phyloP scores from a whole-genome alignment of 306 rosid species.

The Inga laurina region DNA sequence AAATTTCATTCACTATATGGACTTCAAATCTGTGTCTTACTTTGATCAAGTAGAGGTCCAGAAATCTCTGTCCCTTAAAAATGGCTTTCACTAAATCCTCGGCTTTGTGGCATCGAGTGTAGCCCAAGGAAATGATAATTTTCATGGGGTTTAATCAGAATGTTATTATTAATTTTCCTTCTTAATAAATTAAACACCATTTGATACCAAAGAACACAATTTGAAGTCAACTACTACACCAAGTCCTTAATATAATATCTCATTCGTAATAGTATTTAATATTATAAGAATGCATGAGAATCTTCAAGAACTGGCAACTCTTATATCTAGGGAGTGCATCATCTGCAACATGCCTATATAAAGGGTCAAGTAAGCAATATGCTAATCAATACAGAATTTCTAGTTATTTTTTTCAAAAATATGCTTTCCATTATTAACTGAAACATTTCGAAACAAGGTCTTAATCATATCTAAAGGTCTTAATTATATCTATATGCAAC shows the following conservation, averaged over 20 bases:
- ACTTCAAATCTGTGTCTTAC: neutral
- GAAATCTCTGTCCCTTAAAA: neutral
- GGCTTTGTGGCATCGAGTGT: neutral
- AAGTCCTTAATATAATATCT: too few relatives aligned
- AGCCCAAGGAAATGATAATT: neutral
- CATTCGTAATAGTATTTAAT: neutral
- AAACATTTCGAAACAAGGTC: constrained; percentile 2
- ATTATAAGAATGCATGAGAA: neutral
- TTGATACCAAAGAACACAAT: constrained; percentile 1
- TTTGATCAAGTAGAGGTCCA: neutral
- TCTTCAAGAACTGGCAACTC: neutral
- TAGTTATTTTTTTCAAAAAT: neutral
- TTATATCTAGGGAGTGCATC: neutral
- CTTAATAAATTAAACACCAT: neutral
- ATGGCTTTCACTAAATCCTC: neutral
- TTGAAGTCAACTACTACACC: neutral
- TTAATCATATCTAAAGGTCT: neutral
- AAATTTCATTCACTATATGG: neutral
- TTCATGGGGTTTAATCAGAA: neutral
- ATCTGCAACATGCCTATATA: neutral
- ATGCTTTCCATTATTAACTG: constrained; percentile 5
- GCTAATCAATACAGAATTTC: neutral
- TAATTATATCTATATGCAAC: neutral
- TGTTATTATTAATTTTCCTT: neutral
- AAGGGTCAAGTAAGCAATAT: neutral